phyloP scores from a whole-genome alignment of 352 stramenopile genomes.

The Pythium monospermum region DNA sequence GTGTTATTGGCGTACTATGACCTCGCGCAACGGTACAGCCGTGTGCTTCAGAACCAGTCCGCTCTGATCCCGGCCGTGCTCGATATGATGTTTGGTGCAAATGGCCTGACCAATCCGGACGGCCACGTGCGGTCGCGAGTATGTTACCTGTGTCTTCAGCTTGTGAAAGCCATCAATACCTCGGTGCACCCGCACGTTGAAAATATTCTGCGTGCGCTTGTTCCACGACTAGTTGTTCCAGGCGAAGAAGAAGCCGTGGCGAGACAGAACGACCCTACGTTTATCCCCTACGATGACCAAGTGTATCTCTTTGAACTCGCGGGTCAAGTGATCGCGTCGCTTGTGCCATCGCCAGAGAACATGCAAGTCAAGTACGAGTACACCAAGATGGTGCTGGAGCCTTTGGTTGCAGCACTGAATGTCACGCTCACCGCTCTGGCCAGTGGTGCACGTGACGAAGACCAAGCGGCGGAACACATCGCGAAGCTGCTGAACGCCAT shows the following conservation, averaged over 20 bases:
- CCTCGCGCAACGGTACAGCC: constrained; percentile 67
- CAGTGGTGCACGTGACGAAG: constrained; percentile 26
- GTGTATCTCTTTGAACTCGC: constrained; percentile 85
- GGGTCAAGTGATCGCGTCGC: constrained; percentile 73
- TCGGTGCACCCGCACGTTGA: constrained; percentile 72
- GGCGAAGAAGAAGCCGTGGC: constrained; percentile 32
- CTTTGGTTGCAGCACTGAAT: constrained; percentile 62
- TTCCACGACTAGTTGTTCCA: constrained; percentile 55
- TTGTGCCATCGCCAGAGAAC: constrained; percentile 28
- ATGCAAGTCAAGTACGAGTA: constrained; percentile 76
- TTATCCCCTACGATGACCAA: constrained; percentile 69
- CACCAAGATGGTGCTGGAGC: constrained; percentile 64
- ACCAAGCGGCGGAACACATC: constrained; percentile 46
- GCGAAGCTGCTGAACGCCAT: constrained; percentile 68
- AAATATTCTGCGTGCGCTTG: constrained; percentile 60
- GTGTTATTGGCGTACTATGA: constrained; percentile 84
- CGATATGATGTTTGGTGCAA: constrained; percentile 76
- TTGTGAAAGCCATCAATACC: constrained; percentile 70
- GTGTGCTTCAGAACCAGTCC: constrained; percentile 61
- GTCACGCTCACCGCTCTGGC: constrained; percentile 32
- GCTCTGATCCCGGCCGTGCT: constrained; percentile 62
- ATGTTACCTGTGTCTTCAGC: constrained; percentile 78
- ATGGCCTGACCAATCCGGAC: constrained; percentile 60
- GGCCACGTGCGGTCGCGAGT: constrained; percentile 69
- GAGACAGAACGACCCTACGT: constrained; percentile 38